Conservation (phyloP, 345 rosid genomes). For the Alliaria petiolata region DNA sequence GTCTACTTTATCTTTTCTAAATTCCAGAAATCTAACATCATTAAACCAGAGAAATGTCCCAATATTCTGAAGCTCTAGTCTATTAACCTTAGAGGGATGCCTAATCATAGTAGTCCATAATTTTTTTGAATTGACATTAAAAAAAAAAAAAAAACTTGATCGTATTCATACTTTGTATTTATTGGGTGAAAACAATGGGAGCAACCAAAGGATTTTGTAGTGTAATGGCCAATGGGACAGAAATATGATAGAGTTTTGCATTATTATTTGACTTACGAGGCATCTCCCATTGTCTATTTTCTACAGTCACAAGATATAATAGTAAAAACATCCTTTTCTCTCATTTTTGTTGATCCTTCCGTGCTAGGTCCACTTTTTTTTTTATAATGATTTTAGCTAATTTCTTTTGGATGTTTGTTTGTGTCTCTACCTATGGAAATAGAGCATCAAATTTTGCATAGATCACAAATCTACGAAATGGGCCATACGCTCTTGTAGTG, state of each 20-base stretch:
- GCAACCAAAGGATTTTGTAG: neutral
- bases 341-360: neutral
- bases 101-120: neutral
- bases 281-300: neutral
- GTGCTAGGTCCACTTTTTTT: slow-evolving; percentile 1
- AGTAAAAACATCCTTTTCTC: neutral
- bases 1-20: neutral
- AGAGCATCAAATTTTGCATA: neutral
- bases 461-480: neutral
- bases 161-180: neutral
- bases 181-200: slow-evolving; percentile 1
- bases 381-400: neutral
- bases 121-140: neutral
- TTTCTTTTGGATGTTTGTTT: slow-evolving; percentile 4
- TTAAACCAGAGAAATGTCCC: neutral
- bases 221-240: neutral
- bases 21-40: neutral
- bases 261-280: neutral
- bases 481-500: neutral
- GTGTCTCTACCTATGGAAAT: neutral
- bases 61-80: neutral
- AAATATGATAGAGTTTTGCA: neutral
- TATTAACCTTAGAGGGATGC: neutral
- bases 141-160: too few species aligned
- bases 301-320: neutral